Evolutionary conservation across 352 stramenopile species (phyloP), one percentile per base, ranked within the genome.

Genomic region (Saprolegnia parasitica): DNA sequence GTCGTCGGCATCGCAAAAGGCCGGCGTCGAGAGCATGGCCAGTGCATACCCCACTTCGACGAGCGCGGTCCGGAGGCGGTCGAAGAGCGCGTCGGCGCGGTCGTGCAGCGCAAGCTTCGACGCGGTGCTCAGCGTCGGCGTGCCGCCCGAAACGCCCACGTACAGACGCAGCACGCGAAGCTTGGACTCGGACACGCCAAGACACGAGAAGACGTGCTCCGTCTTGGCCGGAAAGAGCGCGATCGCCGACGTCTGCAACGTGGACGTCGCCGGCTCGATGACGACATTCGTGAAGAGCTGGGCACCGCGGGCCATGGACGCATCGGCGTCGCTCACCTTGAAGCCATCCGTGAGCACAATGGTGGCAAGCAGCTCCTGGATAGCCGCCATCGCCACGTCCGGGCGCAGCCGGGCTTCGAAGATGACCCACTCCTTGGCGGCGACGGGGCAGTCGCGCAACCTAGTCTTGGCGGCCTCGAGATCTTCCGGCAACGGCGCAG

Each of bases 101-200:
- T 1, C 20, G n/a, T 67, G 58, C 37, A 67, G 26, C 20, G 23
- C 32, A 11, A 23, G 8, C 0, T 40, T 26, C 1, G 40, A 55
- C 13, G 40, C 8, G 18, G 16, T 10, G 18, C 21, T 24, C 6
- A 56, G 3, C 9, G 20, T 13, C 42, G 58, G 58, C 10, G 35
- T n/a, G 6, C 91, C 86, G 55, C 81, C 77, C 29, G 78, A 79
- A 5, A 91, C 78, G 45, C 84, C 61, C 50, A 80, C 84, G 52
- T 81, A 89, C 29, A 93, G 78, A 46, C 91, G 76, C 21, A 92
- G 70, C 39, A 87, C 83, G 15, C 86, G 83, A 46, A 95, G 63
- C 67, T 95, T 95, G 24, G 84, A 89, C 21, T 82, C 75, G 35
- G 86, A 81, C 46, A 95, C 84, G 42, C 85, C 85, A 70, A 93